These are phyloP conservation scores for Pseudocercospora macadamiae DNA, from an alignment of 2,329 filamentous ascomycete species.

Conservation along the genomic window DNA sequence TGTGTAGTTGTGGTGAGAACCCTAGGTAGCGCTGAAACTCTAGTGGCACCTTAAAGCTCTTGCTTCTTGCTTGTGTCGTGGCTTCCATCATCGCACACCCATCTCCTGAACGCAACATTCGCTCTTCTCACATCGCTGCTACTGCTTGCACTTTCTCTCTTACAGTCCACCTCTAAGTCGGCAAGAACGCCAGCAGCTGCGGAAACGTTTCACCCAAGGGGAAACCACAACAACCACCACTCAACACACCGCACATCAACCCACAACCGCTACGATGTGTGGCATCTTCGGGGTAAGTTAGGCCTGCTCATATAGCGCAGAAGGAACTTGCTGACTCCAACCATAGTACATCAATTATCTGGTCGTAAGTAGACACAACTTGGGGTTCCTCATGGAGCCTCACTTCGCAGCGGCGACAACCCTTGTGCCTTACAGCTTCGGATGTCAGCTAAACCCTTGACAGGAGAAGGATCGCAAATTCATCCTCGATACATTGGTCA, in stretches of 20 bases:
- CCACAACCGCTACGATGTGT: slow-evolving; percentile 4
- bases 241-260: background rate
- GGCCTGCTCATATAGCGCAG: slow-evolving; percentile 10
- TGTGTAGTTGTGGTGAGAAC: too few relatives aligned
- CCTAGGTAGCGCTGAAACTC: background rate
- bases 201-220: background rate
- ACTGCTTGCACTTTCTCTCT: background rate
- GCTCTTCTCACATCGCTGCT: too few relatives aligned
- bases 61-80: too few relatives aligned
- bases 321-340: slow-evolving; percentile 43
- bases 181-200: background rate
- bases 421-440: too few relatives aligned
- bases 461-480: slow-evolving; percentile 93
- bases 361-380: slow-evolving; percentile 51
- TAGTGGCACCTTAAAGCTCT: too few relatives aligned
- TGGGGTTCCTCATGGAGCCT: too few relatives aligned
- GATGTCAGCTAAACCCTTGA: background rate
- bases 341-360: slow-evolving; percentile 99
- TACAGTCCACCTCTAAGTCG: background rate
- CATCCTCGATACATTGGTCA: slow-evolving; percentile 93
- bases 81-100: too few relatives aligned
- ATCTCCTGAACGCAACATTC: too few relatives aligned
- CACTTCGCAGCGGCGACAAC: too few relatives aligned
- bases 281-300: too few relatives aligned
- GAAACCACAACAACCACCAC: background rate